Evolutionary conservation across 352 stramenopile genomes (phyloP), one percentile per base, ranked within the genome.

Genomic region (Halophytophthora batemanensis): DNA sequence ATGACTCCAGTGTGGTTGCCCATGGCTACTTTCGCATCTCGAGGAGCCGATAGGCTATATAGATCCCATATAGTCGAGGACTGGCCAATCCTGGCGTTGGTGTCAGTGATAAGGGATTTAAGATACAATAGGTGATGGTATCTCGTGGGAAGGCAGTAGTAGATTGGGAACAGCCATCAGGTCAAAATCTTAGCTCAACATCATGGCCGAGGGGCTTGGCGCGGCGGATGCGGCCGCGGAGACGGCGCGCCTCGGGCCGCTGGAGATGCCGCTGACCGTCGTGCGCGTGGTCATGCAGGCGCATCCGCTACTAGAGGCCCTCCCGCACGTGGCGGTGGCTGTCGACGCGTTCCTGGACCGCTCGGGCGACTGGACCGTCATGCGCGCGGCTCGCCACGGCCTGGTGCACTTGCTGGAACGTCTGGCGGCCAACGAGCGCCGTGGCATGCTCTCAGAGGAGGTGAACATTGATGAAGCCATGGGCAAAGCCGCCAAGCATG

Each of bases 391-490:
- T 18, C 59, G 55, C 14, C 56, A 60, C 18, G 69, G 72, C 14
- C 53, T 56, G 15, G 45, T 82, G 55, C 60, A 69, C n/a, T 45
- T 79, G 44, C 61, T 82, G 22, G 31, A 54, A 14, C 51, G 57
- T 13, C 45, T 79, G 21, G 72, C 66, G 7, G 38, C 45, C 8
- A 62, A 64, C 10, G 45, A 59, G 34, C 43, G 34, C 6, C 21
- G 13, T 13, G 54, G 45, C 18, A 37, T 40, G 11, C 40, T 48
- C 11, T 17, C 34, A 13, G 56, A 61, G 18, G 50, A 64, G 14
- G 61, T 78, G 12, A 70, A 66, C 34, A 56, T 82, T 15, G 66
- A 71, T 43, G 66, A 66, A 7, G 66, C 66, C 21, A 75, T 75
- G 66, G 53, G 54, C 14, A 59, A 67, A 43, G 74, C 71, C 13